phyloP scores from a whole-genome alignment of 192 early-diverging fungal genomes.

The Ambispora gerdemannii region DNA sequence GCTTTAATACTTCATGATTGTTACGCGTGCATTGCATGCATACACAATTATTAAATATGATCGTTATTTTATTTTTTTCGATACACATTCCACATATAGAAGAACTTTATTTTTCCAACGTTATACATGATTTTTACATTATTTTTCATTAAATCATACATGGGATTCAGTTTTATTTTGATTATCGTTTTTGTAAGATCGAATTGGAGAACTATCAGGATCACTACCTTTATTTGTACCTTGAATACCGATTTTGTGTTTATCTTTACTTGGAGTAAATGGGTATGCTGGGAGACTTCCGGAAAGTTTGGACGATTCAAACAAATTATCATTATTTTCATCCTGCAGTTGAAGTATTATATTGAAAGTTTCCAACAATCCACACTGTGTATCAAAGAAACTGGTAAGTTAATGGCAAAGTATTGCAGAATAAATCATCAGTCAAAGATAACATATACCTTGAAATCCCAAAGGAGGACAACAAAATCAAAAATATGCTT shows the following conservation, averaged over 20 bases:
- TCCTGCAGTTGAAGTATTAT: conserved; percentile 6
- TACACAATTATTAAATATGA: no score
- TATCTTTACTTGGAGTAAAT: conserved; percentile 16
- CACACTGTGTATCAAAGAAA: conserved; percentile 18
- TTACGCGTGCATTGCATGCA: no score
- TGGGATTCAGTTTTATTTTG: no score
- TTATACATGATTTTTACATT: no score
- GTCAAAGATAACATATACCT: background rate
- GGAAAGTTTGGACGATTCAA: conserved; percentile 9
- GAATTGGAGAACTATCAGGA: conserved; percentile 20
- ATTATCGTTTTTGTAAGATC: no score
- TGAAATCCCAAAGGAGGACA: conserved; percentile 24
- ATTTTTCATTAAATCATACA: no score
- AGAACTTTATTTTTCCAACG: no score
- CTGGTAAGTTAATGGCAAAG: conserved; percentile 10
- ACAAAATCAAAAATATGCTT: conserved; percentile 24
- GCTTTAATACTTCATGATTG: no score
- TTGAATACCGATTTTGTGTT: conserved; percentile 17
- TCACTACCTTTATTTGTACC: conserved; percentile 14
- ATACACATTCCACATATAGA: no score
- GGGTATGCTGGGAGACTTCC: conserved; percentile 8
- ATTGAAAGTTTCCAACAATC: conserved; percentile 19
- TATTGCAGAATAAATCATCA: conserved; percentile 16
- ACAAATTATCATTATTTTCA: conserved; percentile 24
- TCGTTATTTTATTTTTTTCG: no score